A percentile compares a stretch with the other conserved stretches of the same genome.
phyloP scores from a whole-genome alignment of 2,329 filamentous ascomycete species.

The Apiospora hydei region DNA sequence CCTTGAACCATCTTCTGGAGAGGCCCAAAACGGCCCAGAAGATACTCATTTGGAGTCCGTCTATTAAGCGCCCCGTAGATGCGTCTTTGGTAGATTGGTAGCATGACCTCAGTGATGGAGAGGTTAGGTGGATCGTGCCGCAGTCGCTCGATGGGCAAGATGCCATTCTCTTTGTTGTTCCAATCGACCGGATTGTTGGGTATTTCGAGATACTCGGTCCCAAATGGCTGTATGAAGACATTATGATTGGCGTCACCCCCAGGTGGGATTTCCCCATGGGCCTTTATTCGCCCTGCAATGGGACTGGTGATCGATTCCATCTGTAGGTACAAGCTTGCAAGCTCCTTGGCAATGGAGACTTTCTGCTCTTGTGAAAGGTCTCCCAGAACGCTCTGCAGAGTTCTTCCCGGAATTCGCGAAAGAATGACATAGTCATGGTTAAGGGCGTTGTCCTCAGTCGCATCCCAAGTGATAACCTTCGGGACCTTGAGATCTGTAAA shows the following conservation, averaged over 20 bases:
- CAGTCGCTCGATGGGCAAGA: not conserved
- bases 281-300: not conserved
- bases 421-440: conserved; percentile 1
- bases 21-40: not conserved
- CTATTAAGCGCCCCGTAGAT: not conserved
- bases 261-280: not conserved
- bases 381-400: not conserved
- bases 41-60: not conserved
- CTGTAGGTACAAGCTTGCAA: not conserved
- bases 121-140: not conserved
- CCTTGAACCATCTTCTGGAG: not conserved
- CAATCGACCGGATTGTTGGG: not conserved
- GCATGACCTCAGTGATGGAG: not conserved
- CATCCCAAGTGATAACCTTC: conserved; percentile 28
- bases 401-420: not conserved
- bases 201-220: not conserved
- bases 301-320: not conserved
- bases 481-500: conserved; percentile 27
- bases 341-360: not conserved
- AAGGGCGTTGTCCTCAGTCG: conserved; percentile 25
- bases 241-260: not conserved
- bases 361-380: not conserved
- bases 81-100: not conserved
- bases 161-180: not conserved
- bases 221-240: not conserved